These are phyloP conservation scores for Pythium guiyangense DNA, from an alignment of 352 stramenopile genomes.

Conservation along the genomic window DNA sequence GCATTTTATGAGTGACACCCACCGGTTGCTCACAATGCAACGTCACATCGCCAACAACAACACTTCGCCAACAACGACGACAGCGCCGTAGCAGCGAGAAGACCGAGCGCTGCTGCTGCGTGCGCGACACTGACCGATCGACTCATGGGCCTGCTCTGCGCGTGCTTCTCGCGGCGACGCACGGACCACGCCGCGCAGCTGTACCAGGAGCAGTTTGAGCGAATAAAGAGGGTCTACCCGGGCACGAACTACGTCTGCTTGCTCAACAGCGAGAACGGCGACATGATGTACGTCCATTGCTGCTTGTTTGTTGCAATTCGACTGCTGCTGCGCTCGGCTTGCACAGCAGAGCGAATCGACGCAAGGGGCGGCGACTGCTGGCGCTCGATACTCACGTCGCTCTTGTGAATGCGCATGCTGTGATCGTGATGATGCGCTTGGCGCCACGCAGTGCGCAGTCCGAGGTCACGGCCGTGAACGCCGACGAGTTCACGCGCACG, in stretches of 20 bases:
- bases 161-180: slow-evolving; percentile 65
- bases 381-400: not conserved
- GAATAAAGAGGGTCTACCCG: slow-evolving; percentile 64
- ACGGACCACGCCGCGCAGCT: slow-evolving; percentile 41
- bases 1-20: too few relatives aligned
- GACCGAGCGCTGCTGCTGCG: too few relatives aligned
- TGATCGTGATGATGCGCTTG: not conserved
- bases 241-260: slow-evolving; percentile 81
- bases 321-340: not conserved
- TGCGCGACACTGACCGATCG: too few relatives aligned
- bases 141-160: slow-evolving; percentile 56
- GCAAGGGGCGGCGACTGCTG: not conserved
- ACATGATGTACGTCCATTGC: slow-evolving; percentile 65
- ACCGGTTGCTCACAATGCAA: too few relatives aligned
- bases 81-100: too few relatives aligned
- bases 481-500: slow-evolving; percentile 72
- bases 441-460: slow-evolving; percentile 48
- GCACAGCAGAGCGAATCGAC: not conserved
- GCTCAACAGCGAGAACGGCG: slow-evolving; percentile 64
- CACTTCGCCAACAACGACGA: too few relatives aligned
- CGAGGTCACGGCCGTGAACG: slow-evolving; percentile 55
- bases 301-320: not conserved
- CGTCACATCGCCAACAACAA: too few relatives aligned
- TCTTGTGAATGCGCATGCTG: not conserved
- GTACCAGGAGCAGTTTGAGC: slow-evolving; percentile 77